Base-by-base conservation (phyloP, 2,329 filamentous ascomycete genomes). In the Penicillium sp. region DNA sequence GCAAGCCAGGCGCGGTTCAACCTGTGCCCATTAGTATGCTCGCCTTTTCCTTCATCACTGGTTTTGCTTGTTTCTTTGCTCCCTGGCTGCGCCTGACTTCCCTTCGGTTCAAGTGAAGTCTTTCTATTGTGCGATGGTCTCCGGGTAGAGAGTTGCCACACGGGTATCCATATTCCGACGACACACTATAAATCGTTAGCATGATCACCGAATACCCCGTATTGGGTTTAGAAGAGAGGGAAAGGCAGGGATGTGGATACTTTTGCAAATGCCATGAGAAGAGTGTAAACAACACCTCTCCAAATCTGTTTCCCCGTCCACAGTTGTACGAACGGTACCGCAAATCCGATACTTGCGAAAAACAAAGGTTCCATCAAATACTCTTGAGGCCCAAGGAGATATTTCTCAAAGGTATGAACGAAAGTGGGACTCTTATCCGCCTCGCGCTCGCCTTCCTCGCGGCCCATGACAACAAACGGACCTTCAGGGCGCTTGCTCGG, bases 381-480 rank as follows among this genome's bases (percentile, higher is more conserved):
- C 22, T 67, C 56, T 54, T 73, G 74, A 14, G 71, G 65, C 11
- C 66, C 73, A 1, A 71, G 49, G 1, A 75, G 60, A 51, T 76
- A 77, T 9, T 58, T 56, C 51, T 75, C 73, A 52, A 75, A 76
- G 0, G 73, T 75, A 50, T 75, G 71, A 1, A 71, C 62, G 46
- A 76, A 76, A 1, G 67, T 73, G 3, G 73, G 74, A 6, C 67
- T 70, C 53, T 73, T 73, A n/a, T 69, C 54, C 1, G 46, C 59
- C 18, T 71, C 64, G 2, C 59, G 49, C 54, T 75, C 73, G 2
- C 69, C 72, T n/a, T 72, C 58, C 41, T 73, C 69, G 0, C 68
- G 69, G 20, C 61, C 69, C 58, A 68, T 63, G 8, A 72, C 67
- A 1, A 73, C 67, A 53, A 75, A 75, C 0, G 73, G 73, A 1